A percentile compares a stretch with the other conserved stretches of the same genome.
phyloP scores from a whole-genome alignment of 441 rosid species.

The Gossypium trilobum region DNA sequence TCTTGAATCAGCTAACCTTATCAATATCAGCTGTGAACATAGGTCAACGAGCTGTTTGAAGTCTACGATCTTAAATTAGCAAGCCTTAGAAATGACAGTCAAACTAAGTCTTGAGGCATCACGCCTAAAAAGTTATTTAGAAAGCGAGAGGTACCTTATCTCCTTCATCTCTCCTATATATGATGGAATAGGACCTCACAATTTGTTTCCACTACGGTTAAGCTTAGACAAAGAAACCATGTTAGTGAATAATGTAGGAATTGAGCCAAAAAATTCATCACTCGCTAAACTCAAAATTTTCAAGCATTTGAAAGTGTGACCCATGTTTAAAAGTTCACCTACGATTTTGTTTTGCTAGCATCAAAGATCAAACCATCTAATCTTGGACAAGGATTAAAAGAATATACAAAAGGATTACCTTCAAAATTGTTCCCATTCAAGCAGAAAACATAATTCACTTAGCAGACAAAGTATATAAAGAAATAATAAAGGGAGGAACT shows the following conservation, averaged over 20 bases:
- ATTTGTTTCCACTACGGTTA: no score
- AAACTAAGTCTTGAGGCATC: no score
- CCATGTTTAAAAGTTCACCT: slow-evolving; percentile 36
- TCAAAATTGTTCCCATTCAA: slow-evolving; percentile 37
- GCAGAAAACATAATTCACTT: slow-evolving; percentile 35
- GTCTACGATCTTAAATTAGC: no score
- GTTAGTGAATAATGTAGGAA: slow-evolving; percentile 33
- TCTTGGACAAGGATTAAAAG: slow-evolving; percentile 33
- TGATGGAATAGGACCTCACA: no score
- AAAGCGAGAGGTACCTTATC: no score
- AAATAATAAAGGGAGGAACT: slow-evolving; percentile 27
- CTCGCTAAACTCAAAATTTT: slow-evolving; percentile 35
- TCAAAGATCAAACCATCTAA: slow-evolving; percentile 35
- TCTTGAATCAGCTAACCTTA: no score
- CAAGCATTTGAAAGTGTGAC: slow-evolving; percentile 30
- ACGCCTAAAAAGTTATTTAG: no score
- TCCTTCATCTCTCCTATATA: no score
- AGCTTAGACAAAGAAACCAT: slow-evolving; percentile 16
- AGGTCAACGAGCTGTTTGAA: no score
- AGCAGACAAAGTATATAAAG: slow-evolving; percentile 27
- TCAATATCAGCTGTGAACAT: no score
- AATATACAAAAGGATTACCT: slow-evolving; percentile 33
- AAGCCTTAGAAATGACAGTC: no score
- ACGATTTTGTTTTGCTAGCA: slow-evolving; percentile 37
- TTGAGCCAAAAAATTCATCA: slow-evolving; percentile 36